Base-by-base conservation (phyloP, 306 rosid genomes). In the Biancaea sappan region DNA sequence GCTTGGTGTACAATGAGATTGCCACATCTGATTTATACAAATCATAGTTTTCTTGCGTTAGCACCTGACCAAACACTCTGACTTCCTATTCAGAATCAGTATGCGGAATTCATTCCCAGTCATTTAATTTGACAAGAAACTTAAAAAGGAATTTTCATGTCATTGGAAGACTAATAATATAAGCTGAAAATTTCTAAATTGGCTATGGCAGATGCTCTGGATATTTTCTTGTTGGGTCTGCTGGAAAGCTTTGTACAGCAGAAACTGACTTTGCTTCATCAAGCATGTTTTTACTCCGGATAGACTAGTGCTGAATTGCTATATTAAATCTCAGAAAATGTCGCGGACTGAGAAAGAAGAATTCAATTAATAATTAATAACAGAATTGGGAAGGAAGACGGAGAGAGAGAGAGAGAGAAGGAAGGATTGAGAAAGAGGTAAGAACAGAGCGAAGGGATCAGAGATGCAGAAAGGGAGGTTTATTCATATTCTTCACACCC, bases 21-120 rank as follows among this genome's bases (percentile, higher is more conserved):
- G 32, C 38, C 28, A 18, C 34, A 8, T n/a, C 46, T 18, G 8
- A 35, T 35, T 21, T 6, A 34, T 5, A 32, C 21, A 32, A 2
- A 8, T 60, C 56, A n/a, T 61, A 29, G 28, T 44, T 52, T 58
- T 54, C 28, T 19, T 21, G 15, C 38, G 26, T 40, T 37, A 25
- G 53, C 24, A 21, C 8, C 19, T 29, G 14, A 19, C 60, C 31
- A 10, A 46, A 48, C 74, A 21, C 3, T 21, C 3, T 19, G 32
- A 3, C 19, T 38, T 50, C 73, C 26, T 24, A 66, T 44, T 67
- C 40, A 40, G 62, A 58, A 25, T 68, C 43, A 44, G 47, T 52
- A 44, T 57, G 24, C n/a, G 71, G 40, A 34, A 58, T 11, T 59
- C 21, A 47, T 35, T 18, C 59, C 44, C 18, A 41, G 26, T 43